Conservation (phyloP, 148 eudicot species). For the Vaccinium myrtillus region DNA sequence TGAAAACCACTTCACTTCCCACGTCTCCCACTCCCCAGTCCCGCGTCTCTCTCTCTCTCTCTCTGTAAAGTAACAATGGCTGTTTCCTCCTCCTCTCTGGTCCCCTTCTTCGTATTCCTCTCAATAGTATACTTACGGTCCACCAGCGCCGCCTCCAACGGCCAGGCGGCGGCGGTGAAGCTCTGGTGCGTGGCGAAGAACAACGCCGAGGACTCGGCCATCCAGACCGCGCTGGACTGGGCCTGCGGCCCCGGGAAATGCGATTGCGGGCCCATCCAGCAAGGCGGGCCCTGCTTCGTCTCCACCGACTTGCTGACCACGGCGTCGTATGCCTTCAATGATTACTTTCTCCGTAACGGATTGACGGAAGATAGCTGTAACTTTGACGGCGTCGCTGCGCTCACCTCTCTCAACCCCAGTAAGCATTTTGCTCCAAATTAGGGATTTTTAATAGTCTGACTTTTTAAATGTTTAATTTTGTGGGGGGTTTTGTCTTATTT, state of each 20-base stretch:
- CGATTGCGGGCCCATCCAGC: slow-evolving; percentile 74
- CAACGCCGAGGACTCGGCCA: slow-evolving; percentile 75
- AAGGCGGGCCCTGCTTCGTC: slow-evolving; percentile 80
- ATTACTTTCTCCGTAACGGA: slow-evolving; percentile 62
- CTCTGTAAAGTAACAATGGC: not conserved
- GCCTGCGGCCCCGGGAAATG: slow-evolving; percentile 81
- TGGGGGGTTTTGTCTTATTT: not conserved
- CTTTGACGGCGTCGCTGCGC: slow-evolving; percentile 68
- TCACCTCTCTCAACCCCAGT: slow-evolving; percentile 82
- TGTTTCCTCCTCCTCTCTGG: not conserved
- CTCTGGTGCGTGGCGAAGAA: slow-evolving; percentile 98
- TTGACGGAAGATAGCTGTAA: slow-evolving; percentile 65
- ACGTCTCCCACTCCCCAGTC: not conserved
- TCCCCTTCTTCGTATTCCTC: slow-evolving; percentile 13
- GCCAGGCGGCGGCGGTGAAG: slow-evolving; percentile 31
- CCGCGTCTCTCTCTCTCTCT: not conserved
- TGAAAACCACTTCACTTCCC: not conserved
- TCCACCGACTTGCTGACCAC: slow-evolving; percentile 48
- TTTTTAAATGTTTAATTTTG: not conserved
- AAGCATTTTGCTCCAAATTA: not conserved
- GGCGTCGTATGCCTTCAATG: slow-evolving; percentile 89
- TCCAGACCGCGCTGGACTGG: slow-evolving; percentile 76
- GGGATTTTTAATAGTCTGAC: not conserved
- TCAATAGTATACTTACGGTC: not conserved
- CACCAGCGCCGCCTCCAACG: slow-evolving; percentile 17